phyloP scores from a whole-genome alignment of 2,329 filamentous ascomycete species.

The Tolypocladium tundrense region DNA sequence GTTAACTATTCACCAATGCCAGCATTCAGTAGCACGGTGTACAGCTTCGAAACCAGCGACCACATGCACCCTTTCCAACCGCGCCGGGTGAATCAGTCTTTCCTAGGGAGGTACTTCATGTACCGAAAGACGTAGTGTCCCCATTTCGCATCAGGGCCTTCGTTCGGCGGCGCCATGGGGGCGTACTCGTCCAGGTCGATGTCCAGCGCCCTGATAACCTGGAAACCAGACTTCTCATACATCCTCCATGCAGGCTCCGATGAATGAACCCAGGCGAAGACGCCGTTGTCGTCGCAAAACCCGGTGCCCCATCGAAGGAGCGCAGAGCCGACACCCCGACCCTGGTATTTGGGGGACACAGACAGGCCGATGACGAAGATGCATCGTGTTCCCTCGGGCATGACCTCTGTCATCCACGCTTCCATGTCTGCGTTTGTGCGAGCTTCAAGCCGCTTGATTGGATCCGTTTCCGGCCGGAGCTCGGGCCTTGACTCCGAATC shows the following conservation, averaged over 20 bases:
- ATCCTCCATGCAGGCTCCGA: constrained; percentile 19
- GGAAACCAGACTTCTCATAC: constrained; percentile 20
- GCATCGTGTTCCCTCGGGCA: constrained; percentile 20
- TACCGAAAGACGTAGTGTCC: constrained; percentile 22
- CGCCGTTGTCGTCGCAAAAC: constrained; percentile 15
- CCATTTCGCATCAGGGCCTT: constrained; percentile 17
- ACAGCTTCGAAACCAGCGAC: background rate
- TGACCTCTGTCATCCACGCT: constrained; percentile 18
- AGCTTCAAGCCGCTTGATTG: constrained; percentile 17
- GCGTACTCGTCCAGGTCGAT: constrained; percentile 22
- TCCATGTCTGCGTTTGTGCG: constrained; percentile 19
- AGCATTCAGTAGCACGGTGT: background rate
- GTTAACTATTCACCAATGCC: no score
- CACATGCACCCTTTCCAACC: background rate
- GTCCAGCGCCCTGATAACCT: constrained; percentile 15
- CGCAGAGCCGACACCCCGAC: constrained; percentile 19
- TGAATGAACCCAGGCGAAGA: constrained; percentile 24
- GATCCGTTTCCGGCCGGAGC: constrained; percentile 8
- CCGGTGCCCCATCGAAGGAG: constrained; percentile 21
- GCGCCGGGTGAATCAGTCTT: background rate
- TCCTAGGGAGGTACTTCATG: constrained; percentile 15
- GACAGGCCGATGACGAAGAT: constrained; percentile 20
- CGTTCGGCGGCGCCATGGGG: constrained; percentile 11
- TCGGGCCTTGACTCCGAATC: background rate
- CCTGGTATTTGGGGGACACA: constrained; percentile 19